phyloP scores from a whole-genome alignment of 495 filamentous ascomycete species.

The Schizothecium vesticola region DNA sequence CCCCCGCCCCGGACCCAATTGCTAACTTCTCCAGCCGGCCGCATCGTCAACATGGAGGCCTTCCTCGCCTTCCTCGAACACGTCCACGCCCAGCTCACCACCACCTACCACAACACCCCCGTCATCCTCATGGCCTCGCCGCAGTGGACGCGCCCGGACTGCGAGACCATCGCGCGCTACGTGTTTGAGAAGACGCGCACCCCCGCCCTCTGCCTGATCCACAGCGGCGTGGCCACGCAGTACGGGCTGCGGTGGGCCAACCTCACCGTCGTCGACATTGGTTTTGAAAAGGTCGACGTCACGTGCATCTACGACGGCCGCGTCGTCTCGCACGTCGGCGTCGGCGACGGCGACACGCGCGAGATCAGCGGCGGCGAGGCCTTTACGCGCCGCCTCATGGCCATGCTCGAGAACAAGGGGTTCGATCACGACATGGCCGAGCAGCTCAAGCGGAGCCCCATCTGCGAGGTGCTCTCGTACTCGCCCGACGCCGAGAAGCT shows the following conservation, averaged over 20 bases:
- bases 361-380: conserved; percentile 79
- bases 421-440: conserved; percentile 89
- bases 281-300: conserved; percentile 83
- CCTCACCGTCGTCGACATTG: conserved; percentile 83
- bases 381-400: conserved; percentile 71
- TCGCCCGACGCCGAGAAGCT: conserved; percentile 51
- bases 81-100: conserved; percentile 79
- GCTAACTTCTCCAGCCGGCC: conserved; percentile 49
- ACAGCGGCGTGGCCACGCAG: conserved; percentile 73
- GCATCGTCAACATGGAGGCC: conserved; percentile 79
- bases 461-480: conserved; percentile 80
- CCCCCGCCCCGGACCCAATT: background rate
- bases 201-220: conserved; percentile 79
- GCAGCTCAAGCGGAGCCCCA: conserved; percentile 81
- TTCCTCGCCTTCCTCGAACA: conserved; percentile 88
- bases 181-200: conserved; percentile 96
- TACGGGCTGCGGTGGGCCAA: conserved; percentile 75
- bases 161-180: conserved; percentile 79
- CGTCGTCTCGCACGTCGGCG: conserved; percentile 42
- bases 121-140: conserved; percentile 84
- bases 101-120: conserved; percentile 83
- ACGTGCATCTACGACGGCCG: conserved; percentile 78
- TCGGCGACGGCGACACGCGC: conserved; percentile 48
- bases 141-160: conserved; percentile 76
- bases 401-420: conserved; percentile 61